phyloP scores from a whole-genome alignment of 2,329 filamentous ascomycete genomes.

The Verticillium nonalfalfae region DNA sequence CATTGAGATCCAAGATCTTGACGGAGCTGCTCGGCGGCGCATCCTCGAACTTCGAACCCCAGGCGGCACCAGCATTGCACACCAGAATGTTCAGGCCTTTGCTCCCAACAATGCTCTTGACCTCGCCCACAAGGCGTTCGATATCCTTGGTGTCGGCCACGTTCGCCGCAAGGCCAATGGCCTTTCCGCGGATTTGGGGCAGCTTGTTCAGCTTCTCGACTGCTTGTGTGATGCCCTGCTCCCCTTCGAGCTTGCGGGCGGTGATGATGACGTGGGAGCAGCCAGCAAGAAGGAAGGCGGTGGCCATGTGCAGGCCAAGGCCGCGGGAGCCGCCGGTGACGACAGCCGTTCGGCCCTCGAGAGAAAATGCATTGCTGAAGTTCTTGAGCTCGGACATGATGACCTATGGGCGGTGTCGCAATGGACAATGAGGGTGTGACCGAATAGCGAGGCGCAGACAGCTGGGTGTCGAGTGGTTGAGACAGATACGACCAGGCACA shows the following conservation, averaged over 20 bases:
- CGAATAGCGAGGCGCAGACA: too few relatives aligned
- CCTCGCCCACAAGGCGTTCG: slow-evolving; percentile 49
- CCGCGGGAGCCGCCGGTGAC: slow-evolving; percentile 44
- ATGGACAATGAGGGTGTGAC: not conserved
- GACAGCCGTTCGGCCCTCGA: slow-evolving; percentile 34
- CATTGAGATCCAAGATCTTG: slow-evolving; percentile 65
- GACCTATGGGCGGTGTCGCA: not conserved
- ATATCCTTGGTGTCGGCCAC: slow-evolving; percentile 56
- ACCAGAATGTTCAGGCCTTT: slow-evolving; percentile 59
- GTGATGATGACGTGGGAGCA: slow-evolving; percentile 66
- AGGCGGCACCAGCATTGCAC: slow-evolving; percentile 66
- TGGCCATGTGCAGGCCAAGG: slow-evolving; percentile 55
- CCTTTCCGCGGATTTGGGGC: slow-evolving; percentile 48
- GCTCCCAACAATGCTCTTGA: slow-evolving; percentile 48
- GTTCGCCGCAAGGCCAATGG: slow-evolving; percentile 61
- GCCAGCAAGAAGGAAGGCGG: slow-evolving; percentile 63
- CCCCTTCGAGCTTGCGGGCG: slow-evolving; percentile 61
- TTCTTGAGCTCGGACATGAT: slow-evolving; percentile 21
- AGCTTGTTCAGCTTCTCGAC: slow-evolving; percentile 60
- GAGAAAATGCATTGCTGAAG: slow-evolving; percentile 21
- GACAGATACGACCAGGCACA: not conserved
- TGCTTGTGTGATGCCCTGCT: slow-evolving; percentile 48
- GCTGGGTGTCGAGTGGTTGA: too few relatives aligned
- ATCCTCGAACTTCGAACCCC: slow-evolving; percentile 61
- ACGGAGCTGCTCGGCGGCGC: slow-evolving; percentile 53